Percentiles rank a stretch among this genome's conserved stretches.
phyloP scores from a whole-genome alignment of 768 basidiomycete species.

The Clitopilus passeckerianus region DNA sequence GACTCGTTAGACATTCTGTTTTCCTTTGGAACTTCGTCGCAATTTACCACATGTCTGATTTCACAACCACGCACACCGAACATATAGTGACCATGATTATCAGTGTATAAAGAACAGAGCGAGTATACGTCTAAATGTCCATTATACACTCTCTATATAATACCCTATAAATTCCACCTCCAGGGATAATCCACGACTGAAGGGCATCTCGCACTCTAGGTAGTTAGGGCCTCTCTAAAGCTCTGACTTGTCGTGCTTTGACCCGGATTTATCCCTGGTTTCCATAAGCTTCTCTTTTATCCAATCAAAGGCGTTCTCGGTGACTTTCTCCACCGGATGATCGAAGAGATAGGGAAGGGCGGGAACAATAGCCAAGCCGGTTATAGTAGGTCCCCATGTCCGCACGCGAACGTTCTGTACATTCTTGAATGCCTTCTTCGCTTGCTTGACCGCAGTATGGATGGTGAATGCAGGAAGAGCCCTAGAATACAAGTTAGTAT shows the following conservation, averaged over 20 bases:
- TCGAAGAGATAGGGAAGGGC: slow-evolving; percentile 74
- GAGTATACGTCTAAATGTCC: background rate
- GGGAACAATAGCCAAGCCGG: slow-evolving; percentile 71
- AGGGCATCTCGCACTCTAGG: too few species aligned
- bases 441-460: slow-evolving; percentile 73
- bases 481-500: slow-evolving; percentile 33
- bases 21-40: background rate
- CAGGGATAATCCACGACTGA: background rate
- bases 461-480: slow-evolving; percentile 82
- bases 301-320: slow-evolving; percentile 68
- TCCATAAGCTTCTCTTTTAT: slow-evolving; percentile 52
- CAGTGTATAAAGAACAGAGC: background rate
- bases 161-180: background rate
- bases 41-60: background rate
- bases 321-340: slow-evolving; percentile 71
- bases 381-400: slow-evolving; percentile 72
- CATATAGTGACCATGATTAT: slow-evolving; percentile 7
- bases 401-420: slow-evolving; percentile 53
- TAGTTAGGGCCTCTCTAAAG: background rate
- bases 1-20: slow-evolving; percentile 1
- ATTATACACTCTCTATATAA: background rate
- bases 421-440: slow-evolving; percentile 62
- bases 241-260: slow-evolving; percentile 3
- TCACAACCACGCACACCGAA: background rate
- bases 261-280: slow-evolving; percentile 17